Percentiles rank a stretch among this genome's conserved stretches.
phyloP scores from a whole-genome alignment of 2,329 filamentous ascomycete species.

The Elsinoe australis region DNA sequence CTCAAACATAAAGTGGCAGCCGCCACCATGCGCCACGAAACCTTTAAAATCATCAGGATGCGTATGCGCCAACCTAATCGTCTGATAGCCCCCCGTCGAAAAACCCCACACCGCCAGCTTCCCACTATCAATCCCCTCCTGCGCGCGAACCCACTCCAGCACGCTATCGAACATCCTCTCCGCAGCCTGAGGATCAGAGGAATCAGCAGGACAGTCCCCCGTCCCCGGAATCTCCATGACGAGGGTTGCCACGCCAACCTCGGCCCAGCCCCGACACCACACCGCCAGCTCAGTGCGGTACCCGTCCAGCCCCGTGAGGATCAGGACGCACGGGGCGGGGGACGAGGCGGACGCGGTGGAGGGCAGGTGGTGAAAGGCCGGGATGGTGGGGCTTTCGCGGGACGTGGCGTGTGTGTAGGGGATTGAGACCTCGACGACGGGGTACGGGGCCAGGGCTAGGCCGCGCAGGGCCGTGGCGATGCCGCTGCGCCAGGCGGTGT shows the following conservation, averaged over 20 bases:
- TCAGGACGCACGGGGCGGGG: slow-evolving; percentile 46
- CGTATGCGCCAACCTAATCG: slow-evolving; percentile 51
- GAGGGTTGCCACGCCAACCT: slow-evolving; percentile 43
- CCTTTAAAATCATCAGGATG: slow-evolving; percentile 46
- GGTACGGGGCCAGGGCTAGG: slow-evolving; percentile 43
- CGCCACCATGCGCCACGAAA: slow-evolving; percentile 48
- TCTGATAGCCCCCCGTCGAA: slow-evolving; percentile 53
- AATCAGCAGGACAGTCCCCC: slow-evolving; percentile 47
- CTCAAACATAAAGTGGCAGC: slow-evolving; percentile 53
- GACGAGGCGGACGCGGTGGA: slow-evolving; percentile 34
- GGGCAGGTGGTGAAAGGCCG: slow-evolving; percentile 59
- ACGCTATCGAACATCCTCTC: slow-evolving; percentile 49
- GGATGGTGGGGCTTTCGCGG: slow-evolving; percentile 50
- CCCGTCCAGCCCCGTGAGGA: slow-evolving; percentile 53
- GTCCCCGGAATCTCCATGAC: slow-evolving; percentile 53
- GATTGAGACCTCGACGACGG: slow-evolving; percentile 55
- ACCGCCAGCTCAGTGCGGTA: slow-evolving; percentile 51
- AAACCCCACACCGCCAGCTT: slow-evolving; percentile 50
- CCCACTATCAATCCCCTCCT: slow-evolving; percentile 41
- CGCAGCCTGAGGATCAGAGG: slow-evolving; percentile 41
- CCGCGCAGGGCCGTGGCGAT: slow-evolving; percentile 57
- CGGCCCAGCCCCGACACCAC: slow-evolving; percentile 45
- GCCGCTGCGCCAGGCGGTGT: slow-evolving; percentile 57
- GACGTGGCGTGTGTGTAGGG: slow-evolving; percentile 47
- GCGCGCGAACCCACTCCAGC: slow-evolving; percentile 47